Evolutionary conservation across 1,284 basidiomycete genomes (phyloP), one percentile per base, ranked within the genome.

Genomic region (Leccinum subfulvum): DNA sequence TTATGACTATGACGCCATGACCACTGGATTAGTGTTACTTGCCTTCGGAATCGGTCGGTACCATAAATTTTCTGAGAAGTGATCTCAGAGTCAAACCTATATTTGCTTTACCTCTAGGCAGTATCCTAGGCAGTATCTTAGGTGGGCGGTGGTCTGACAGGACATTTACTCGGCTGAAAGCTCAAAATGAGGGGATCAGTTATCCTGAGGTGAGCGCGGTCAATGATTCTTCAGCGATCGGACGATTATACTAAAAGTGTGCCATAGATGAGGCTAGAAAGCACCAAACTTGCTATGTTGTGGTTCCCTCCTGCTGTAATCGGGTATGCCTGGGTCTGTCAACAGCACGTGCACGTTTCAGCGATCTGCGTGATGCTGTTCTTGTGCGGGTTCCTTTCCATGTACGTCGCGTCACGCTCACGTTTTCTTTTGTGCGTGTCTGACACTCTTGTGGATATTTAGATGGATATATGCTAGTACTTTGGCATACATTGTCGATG

Each of bases 61-160:
- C 23, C 26, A 49, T 26, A 51, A 2, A 9, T 30, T 11, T 13
- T 35, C 5, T 16, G 18, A 30, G 8, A 9, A 28, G 1, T 14
- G 14, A 23, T 23, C 3, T 51, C 3, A 3, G 53, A 49, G 14
- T 64, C 9, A 59, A 37, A 41, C 53, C n/a, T 51, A 37, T n/a
- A 23, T 30, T 63, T 35, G 6, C 10, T 18, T 18, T 58, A 8
- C 26, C 47, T 6, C 61, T 79, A 75, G 91, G 92, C 3, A 83
- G 82, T 63, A 81, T 93, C 11, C 62, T 79, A 0, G 94, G 94
- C 1, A 90, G 87, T 58, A 67, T 95, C 16, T 65, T 89, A 0
- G 94, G 94, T 2, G 94, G 94, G 0, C 78, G 87, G 10, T 92
- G 87, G 78, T 92, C 89, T 2, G 94, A 96, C 73, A 74, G 78